A percentile compares a stretch with the other conserved stretches of the same genome.
Evolutionary conservation across 345 rosid genomes (phyloP).

Genomic region (Hibiscus trionum): DNA sequence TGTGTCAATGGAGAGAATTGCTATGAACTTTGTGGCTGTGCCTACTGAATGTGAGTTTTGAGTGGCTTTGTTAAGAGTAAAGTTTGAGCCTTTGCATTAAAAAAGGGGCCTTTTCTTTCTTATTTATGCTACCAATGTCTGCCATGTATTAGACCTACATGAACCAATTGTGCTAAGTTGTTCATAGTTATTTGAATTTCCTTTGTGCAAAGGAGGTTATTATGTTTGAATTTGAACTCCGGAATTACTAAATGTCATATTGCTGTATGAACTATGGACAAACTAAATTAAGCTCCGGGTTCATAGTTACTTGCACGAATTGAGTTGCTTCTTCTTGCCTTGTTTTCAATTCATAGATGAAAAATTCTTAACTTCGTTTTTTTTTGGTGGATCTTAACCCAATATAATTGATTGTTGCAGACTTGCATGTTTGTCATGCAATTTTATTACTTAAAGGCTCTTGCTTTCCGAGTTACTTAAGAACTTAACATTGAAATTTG

Average conservation of each 20-base stretch:
- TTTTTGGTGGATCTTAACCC: not conserved
- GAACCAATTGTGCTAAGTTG: too few species aligned
- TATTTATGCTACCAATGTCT: not conserved
- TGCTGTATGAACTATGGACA: too few species aligned
- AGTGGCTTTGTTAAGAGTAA: not conserved
- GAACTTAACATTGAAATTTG: slow-evolving; percentile 1
- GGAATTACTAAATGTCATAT: too few species aligned
- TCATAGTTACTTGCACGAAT: not conserved
- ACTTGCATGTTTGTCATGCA: not conserved
- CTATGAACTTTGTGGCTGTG: not conserved
- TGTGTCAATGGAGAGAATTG: not conserved
- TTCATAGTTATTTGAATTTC: too few species aligned
- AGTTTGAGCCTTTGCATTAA: not conserved
- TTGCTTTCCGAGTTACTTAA: slow-evolving; percentile 1
- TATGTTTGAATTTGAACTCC: too few species aligned
- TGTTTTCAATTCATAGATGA: not conserved
- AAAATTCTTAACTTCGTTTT: not conserved
- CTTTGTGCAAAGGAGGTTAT: too few species aligned
- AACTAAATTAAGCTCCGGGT: too few species aligned
- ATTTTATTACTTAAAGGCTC: not conserved
- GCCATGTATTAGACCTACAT: not conserved
- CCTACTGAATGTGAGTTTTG: not conserved
- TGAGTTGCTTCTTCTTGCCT: not conserved
- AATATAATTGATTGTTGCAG: not conserved
- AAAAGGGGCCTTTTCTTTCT: not conserved